A percentile compares a stretch with the other conserved stretches of the same genome.
phyloP scores from a whole-genome alignment of 2,329 filamentous ascomycete genomes.

The Tolypocladium pustulatum region DNA sequence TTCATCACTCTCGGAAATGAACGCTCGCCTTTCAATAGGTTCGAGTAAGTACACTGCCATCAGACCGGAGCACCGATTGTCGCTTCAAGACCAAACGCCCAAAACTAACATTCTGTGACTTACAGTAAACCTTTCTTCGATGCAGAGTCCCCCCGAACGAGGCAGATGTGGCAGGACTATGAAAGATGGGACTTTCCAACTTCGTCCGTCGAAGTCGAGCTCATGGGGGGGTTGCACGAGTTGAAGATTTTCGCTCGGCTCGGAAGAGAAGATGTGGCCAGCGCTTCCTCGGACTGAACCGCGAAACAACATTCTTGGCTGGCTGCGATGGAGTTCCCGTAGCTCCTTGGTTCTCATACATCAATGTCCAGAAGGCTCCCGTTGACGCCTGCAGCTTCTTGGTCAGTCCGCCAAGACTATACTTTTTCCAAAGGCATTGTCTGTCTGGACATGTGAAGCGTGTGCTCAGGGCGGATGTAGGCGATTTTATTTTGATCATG shows the following conservation, averaged over 20 bases:
- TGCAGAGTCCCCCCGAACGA: neutral
- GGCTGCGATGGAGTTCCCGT: no score
- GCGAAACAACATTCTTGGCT: no score
- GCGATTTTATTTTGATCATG: no score
- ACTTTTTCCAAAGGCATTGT: no score
- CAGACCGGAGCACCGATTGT: no score
- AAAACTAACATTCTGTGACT: neutral
- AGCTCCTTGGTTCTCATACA: no score
- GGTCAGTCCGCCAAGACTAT: no score
- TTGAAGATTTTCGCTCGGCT: neutral
- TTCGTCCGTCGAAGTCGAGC: neutral
- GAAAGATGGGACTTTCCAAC: neutral
- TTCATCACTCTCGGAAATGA: neutral
- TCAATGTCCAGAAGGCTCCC: no score
- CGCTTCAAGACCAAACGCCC: no score
- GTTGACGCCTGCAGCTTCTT: no score
- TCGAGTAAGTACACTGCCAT: neutral
- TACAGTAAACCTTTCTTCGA: neutral
- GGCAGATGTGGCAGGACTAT: neutral
- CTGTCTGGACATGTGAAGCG: no score
- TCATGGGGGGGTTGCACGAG: neutral
- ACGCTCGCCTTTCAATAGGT: neutral
- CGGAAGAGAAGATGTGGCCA: neutral
- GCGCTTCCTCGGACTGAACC: neutral
- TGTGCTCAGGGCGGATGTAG: no score